These are phyloP conservation scores for Spironucleus salmonicida DNA, from an alignment of 208 protist genomes.

Conservation along the genomic window DNA sequence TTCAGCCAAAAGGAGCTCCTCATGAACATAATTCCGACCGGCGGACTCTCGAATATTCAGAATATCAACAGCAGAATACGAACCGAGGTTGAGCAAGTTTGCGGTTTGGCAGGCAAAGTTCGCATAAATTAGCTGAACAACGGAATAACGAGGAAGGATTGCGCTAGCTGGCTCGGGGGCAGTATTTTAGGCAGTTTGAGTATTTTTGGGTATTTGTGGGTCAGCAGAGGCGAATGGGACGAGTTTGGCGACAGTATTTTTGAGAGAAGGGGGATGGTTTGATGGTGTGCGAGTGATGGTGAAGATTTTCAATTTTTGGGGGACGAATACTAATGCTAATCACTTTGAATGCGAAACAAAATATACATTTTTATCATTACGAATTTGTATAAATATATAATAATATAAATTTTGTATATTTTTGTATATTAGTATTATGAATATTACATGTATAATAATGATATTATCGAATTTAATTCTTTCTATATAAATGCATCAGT, in stretches of 20 bases:
- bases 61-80: not conserved
- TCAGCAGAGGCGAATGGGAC: not conserved
- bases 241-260: conserved; percentile 3
- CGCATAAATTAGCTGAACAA: not conserved
- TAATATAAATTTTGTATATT: too few relatives aligned
- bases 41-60: not conserved
- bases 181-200: not conserved
- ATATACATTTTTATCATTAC: too few relatives aligned
- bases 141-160: not conserved
- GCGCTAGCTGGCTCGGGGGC: not conserved
- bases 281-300: too few relatives aligned
- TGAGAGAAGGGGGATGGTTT: not conserved
- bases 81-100: not conserved
- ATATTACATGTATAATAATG: too few relatives aligned
- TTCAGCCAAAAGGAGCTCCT: too few relatives aligned
- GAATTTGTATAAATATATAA: too few relatives aligned
- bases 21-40: not conserved
- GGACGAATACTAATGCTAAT: too few relatives aligned
- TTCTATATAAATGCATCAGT: too few relatives aligned
- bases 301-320: too few relatives aligned
- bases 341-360: too few relatives aligned
- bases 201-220: conserved; percentile 8
- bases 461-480: too few relatives aligned
- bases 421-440: too few relatives aligned
- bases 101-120: not conserved